Percentiles rank a stretch among this genome's conserved stretches.
These are phyloP conservation scores for Penicillium sp. DNA, from an alignment of 2,329 filamentous ascomycete species.

Conservation along the genomic window DNA sequence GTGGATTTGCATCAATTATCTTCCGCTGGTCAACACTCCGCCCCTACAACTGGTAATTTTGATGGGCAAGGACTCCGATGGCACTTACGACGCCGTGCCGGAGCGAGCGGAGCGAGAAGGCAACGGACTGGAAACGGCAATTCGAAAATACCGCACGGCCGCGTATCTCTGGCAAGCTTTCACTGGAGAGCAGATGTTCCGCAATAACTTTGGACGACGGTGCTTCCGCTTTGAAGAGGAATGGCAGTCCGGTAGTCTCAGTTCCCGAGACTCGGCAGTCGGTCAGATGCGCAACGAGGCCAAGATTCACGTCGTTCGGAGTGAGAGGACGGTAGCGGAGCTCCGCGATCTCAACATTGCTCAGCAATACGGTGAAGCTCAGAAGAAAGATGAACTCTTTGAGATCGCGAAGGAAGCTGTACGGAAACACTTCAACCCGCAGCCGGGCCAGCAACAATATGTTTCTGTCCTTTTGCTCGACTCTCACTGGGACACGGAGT, in stretches of 20 bases:
- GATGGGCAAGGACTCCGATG: conserved; percentile 81
- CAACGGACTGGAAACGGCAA: conserved; percentile 74
- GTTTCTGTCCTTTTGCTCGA: conserved; percentile 86
- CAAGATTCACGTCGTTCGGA: conserved; percentile 80
- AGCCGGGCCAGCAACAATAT: conserved; percentile 78
- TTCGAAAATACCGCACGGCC: conserved; percentile 90
- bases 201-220: conserved; percentile 80
- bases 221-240: conserved; percentile 92
- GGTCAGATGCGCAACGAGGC: conserved; percentile 85
- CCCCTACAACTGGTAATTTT: conserved; percentile 88
- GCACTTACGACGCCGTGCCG: conserved; percentile 78
- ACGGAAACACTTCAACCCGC: conserved; percentile 70
- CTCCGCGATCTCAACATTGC: conserved; percentile 74
- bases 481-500: conserved; percentile 75
- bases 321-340: conserved; percentile 80
- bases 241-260: conserved; percentile 82
- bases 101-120: conserved; percentile 74
- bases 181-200: conserved; percentile 93
- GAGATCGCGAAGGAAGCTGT: conserved; percentile 75
- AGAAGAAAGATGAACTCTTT: conserved; percentile 71
- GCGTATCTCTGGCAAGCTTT: conserved; percentile 97
- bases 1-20: conserved; percentile 79
- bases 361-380: conserved; percentile 71
- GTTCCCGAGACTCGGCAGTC: conserved; percentile 67
- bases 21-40: conserved; percentile 73